Percentiles rank a stretch among this genome's conserved stretches.
phyloP scores from a whole-genome alignment of 2,329 filamentous ascomycete species.

The Graphilbum ipis-grandicollis region DNA sequence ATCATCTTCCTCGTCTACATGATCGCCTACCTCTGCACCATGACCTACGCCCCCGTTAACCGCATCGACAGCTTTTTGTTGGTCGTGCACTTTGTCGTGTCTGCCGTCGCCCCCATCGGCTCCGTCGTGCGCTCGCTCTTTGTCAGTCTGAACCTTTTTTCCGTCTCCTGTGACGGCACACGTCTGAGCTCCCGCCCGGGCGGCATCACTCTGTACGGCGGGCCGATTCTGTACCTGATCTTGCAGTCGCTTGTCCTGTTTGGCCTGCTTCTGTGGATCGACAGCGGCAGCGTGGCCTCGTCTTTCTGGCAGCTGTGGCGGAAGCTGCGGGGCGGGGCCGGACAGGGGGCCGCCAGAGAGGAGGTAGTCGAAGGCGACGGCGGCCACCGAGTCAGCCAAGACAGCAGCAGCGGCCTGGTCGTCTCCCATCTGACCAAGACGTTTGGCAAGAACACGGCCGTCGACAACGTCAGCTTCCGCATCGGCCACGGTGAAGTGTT shows the following conservation, averaged over 20 bases:
- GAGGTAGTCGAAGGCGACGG: constrained; percentile 9
- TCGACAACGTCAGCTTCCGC: constrained; percentile 78
- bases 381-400: background rate
- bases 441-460: constrained; percentile 59
- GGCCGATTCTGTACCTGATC: constrained; percentile 68
- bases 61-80: constrained; percentile 50
- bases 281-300: constrained; percentile 50
- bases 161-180: constrained; percentile 52
- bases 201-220: constrained; percentile 58
- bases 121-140: constrained; percentile 61
- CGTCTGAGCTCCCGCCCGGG: constrained; percentile 51
- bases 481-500: constrained; percentile 71
- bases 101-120: constrained; percentile 57
- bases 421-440: constrained; percentile 66
- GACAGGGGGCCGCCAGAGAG: constrained; percentile 9
- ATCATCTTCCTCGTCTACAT: constrained; percentile 55
- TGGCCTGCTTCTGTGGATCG: constrained; percentile 57
- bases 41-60: constrained; percentile 57
- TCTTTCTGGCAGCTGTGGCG: constrained; percentile 18
- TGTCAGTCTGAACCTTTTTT: constrained; percentile 68
- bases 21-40: constrained; percentile 51
- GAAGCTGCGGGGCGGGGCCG: no score
- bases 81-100: constrained; percentile 59
- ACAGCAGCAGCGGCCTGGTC: constrained; percentile 45
- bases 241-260: constrained; percentile 59